Conservation (phyloP, 805 yeast species). For the Kuraishia borneana region DNA sequence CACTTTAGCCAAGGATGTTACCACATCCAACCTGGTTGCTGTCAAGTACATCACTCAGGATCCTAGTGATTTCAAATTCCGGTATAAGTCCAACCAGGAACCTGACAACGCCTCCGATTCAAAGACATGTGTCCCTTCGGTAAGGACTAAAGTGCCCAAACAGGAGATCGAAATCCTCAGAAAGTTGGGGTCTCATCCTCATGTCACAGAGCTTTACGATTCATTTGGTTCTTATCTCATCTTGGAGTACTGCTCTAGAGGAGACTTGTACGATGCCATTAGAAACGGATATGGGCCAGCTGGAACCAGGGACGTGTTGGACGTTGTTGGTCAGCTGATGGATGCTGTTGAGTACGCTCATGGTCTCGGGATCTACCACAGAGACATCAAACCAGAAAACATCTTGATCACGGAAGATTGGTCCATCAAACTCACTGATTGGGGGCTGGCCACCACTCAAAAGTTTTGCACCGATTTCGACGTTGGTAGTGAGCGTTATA, state of each 20-base stretch:
- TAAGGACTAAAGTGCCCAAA: constrained; percentile 5
- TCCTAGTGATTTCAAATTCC: constrained; percentile 1
- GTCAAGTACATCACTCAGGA: constrained; percentile 46
- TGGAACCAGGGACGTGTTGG: constrained; percentile 11
- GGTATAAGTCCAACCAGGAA: not conserved
- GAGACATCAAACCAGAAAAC: constrained; percentile 71
- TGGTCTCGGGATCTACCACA: constrained; percentile 46
- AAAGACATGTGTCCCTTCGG: not conserved
- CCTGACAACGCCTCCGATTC: not conserved
- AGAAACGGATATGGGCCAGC: constrained; percentile 16
- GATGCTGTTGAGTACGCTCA: constrained; percentile 47
- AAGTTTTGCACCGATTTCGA: constrained; percentile 20
- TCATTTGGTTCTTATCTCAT: constrained; percentile 42
- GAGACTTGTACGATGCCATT: constrained; percentile 56
- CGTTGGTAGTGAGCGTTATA: constrained; percentile 50
- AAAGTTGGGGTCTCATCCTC: constrained; percentile 31
- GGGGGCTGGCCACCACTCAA: constrained; percentile 51
- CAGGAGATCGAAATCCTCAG: constrained; percentile 40
- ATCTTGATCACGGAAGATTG: constrained; percentile 41
- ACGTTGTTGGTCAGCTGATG: constrained; percentile 34
- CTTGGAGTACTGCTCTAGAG: constrained; percentile 54
- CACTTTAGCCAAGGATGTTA: constrained; percentile 75
- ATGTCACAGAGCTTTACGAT: constrained; percentile 49
- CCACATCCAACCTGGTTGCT: constrained; percentile 49
- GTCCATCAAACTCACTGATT: constrained; percentile 54